phyloP scores from a whole-genome alignment of 2,329 filamentous ascomycete genomes.

The Fusarium hostae region DNA sequence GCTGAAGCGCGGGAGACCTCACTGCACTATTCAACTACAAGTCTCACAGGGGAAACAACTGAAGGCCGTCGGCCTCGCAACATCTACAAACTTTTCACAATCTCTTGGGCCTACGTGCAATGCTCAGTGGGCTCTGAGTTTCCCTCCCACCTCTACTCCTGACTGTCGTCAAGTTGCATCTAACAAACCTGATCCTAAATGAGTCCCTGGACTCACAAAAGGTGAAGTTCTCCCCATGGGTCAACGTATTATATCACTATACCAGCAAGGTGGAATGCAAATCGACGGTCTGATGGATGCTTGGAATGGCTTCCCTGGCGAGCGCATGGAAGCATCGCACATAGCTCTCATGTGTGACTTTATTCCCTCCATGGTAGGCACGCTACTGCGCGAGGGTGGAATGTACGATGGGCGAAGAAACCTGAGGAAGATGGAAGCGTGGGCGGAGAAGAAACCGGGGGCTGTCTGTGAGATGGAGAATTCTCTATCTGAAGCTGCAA shows the following conservation, averaged over 20 bases:
- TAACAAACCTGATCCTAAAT: neutral
- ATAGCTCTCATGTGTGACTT: neutral
- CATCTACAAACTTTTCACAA: neutral
- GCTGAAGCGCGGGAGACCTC: neutral
- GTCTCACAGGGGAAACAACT: neutral
- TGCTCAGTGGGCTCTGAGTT: neutral
- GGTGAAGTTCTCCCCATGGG: neutral
- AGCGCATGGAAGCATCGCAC: neutral
- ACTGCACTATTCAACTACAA: neutral
- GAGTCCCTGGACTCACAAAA: neutral
- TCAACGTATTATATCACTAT: neutral
- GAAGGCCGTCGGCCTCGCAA: neutral
- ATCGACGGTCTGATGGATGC: neutral
- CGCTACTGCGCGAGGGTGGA: neutral
- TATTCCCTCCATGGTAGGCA: neutral
- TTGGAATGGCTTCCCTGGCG: neutral
- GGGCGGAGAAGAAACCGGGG: neutral
- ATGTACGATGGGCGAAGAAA: neutral
- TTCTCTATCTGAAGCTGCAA: neutral
- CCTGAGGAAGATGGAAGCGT: neutral
- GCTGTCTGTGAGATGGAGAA: neutral
- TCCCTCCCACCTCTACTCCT: neutral
- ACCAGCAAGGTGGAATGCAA: neutral
- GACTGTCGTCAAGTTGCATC: neutral
- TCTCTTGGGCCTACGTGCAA: neutral